Evolutionary conservation across 2,329 filamentous ascomycete genomes (phyloP), one percentile per base, ranked within the genome.

Genomic region (Arachnomyces sp.): DNA sequence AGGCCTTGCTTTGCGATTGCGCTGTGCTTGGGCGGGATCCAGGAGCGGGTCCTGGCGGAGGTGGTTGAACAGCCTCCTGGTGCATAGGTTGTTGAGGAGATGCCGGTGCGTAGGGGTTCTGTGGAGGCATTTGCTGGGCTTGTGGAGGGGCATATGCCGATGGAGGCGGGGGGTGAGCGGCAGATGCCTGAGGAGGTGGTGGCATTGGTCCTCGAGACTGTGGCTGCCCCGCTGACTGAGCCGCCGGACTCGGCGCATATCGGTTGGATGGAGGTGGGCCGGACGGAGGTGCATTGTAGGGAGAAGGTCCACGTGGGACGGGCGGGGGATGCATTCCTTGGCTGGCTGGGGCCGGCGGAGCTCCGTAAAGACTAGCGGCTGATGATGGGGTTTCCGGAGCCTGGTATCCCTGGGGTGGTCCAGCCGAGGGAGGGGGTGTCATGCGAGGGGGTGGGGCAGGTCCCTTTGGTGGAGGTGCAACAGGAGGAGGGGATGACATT

Each of bases 381-480:
- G 79, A 77, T 25, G 75, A 65, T 42, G 77, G 70, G 47, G 75
- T 66, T 40, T 69, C 61, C 6, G 68, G 63, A 29, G 60, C 63
- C 36, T 72, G 69, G 44, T 66, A 67, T 13, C 64, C 54, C 36
- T 71, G 72, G 28, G 75, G 72, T 40, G 73, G 74, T 7, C 73
- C 76, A 36, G 52, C 61, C 25, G 73, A 67, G 11, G 81, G 67
- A 21, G 88, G 86, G 28, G 88, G 93, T 44, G 76, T 81, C 44
- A 92, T 71, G 42, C 84, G 62, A 16, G 68, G 78, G 35, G 81
- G 77, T 34, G 77, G 76, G 29, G 78, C 78, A 25, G 78, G 73
- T 36, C 81, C 86, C 68, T 93, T 95, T 4, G 90, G 88, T 37
- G 89, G 88, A 30, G 87, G 86, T 6, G 84, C 84, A 21, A 86